Percentiles rank a stretch among this genome's conserved stretches.
Conservation (phyloP, 345 rosid genomes). For the Hypericum perforatum region DNA sequence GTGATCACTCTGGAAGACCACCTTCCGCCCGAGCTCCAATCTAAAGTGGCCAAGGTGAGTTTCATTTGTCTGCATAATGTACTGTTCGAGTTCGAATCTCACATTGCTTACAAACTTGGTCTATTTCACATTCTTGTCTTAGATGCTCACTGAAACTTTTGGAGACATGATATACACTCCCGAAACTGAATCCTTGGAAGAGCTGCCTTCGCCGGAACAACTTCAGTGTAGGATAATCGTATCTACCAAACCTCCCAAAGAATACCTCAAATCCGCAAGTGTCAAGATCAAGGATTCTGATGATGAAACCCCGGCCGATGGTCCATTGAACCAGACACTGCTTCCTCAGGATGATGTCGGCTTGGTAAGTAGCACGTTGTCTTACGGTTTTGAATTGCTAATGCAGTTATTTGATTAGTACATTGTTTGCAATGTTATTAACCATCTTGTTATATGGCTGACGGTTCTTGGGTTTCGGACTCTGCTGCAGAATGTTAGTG, state of each 20-base stretch:
- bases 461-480: too few species aligned
- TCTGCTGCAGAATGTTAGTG: not conserved
- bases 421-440: too few species aligned
- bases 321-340: not conserved
- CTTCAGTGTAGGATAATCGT: slow-evolving; percentile 53
- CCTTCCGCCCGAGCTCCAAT: slow-evolving; percentile 24
- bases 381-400: too few species aligned
- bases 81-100: not conserved
- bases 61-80: not conserved
- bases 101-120: not conserved
- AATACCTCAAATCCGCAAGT: slow-evolving; percentile 35
- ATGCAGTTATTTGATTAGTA: too few species aligned
- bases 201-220: slow-evolving; percentile 64
- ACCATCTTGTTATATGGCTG: too few species aligned
- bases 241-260: slow-evolving; percentile 84
- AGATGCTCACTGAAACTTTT: slow-evolving; percentile 52
- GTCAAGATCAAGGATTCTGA: slow-evolving; percentile 26
- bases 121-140: not conserved
- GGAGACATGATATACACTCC: slow-evolving; percentile 36
- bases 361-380: not conserved
- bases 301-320: not conserved
- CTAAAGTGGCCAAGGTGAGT: slow-evolving; percentile 19
- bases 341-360: not conserved
- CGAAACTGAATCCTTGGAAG: slow-evolving; percentile 16
- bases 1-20: slow-evolving; percentile 25